A percentile compares a stretch with the other conserved stretches of the same genome.
These are phyloP conservation scores for Pythium insidiosum DNA, from an alignment of 352 stramenopile species.

Conservation along the genomic window DNA sequence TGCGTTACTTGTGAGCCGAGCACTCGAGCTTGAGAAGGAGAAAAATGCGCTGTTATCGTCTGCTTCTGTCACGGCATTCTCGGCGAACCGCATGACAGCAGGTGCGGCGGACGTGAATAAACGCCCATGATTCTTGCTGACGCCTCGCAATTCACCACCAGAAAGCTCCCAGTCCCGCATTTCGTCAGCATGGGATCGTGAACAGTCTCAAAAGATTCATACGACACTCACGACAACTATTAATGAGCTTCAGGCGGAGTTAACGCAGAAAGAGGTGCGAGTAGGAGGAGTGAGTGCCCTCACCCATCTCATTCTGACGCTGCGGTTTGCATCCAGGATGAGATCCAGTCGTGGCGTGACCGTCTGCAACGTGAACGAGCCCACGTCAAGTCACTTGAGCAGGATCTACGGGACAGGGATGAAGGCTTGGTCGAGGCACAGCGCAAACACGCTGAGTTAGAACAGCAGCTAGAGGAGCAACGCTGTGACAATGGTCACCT, in stretches of 20 bases:
- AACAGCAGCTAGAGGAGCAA: conserved; percentile 44
- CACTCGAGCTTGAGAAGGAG: conserved; percentile 59
- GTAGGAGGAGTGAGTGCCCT: too few species aligned
- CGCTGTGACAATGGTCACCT: conserved; percentile 46
- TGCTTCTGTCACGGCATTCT: too few species aligned
- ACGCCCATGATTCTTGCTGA: too few species aligned
- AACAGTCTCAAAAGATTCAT: conserved; percentile 68
- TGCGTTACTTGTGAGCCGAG: conserved; percentile 52
- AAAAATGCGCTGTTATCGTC: conserved; percentile 36
- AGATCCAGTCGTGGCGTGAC: conserved; percentile 36
- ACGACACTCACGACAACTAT: conserved; percentile 62
- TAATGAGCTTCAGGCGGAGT: conserved; percentile 72
- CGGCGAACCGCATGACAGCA: too few species aligned
- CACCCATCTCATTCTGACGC: too few species aligned
- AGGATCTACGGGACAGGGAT: conserved; percentile 35
- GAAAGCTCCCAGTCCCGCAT: neutral
- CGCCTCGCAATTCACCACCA: too few species aligned
- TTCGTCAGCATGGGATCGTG: conserved; percentile 46
- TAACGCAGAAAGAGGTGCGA: conserved; percentile 49
- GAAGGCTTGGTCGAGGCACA: conserved; percentile 21
- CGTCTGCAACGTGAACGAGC: conserved; percentile 40
- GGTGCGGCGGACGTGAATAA: too few species aligned
- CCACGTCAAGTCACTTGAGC: conserved; percentile 48
- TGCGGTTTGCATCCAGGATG: too few species aligned
- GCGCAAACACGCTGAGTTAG: conserved; percentile 29